Conservation (phyloP, 2,329 filamentous ascomycete genomes). For the Epichloe amarillans region DNA sequence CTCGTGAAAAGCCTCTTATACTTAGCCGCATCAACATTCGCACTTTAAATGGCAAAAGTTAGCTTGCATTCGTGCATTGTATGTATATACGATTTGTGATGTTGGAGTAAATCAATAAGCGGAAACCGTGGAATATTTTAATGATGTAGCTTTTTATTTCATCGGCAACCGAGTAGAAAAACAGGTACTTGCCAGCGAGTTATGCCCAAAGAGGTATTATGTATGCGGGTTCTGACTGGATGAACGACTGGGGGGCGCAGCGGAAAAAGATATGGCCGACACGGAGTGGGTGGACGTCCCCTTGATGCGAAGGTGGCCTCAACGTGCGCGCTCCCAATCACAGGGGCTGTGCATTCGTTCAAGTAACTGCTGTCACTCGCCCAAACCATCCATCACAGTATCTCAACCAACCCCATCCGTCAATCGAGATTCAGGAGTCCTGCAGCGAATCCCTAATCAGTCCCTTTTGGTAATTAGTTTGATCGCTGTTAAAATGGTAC, state of each 20-base stretch:
- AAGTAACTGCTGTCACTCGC: constrained; percentile 10
- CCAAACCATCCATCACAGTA: constrained; percentile 7
- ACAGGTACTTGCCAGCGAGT: no score
- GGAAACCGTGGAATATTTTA: no score
- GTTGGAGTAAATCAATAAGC: neutral
- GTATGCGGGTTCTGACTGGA: no score
- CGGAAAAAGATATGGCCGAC: constrained; percentile 23
- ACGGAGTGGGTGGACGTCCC: constrained; percentile 5
- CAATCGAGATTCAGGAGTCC: constrained; percentile 16
- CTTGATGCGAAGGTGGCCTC: constrained; percentile 32
- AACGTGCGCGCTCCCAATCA: constrained; percentile 15
- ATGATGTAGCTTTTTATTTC: no score
- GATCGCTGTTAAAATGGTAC: constrained; percentile 19
- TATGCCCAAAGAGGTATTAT: neutral
- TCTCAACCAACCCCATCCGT: constrained; percentile 6
- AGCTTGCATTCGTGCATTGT: neutral
- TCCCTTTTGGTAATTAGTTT: constrained; percentile 8
- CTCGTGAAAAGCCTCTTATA: constrained; percentile 12
- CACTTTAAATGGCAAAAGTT: constrained; percentile 7
- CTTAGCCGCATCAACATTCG: constrained; percentile 22
- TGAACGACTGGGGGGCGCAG: neutral
- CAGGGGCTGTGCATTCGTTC: constrained; percentile 13
- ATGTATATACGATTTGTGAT: neutral
- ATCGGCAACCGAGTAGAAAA: no score
- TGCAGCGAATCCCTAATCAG: constrained; percentile 21